Evolutionary conservation across 129 eudicot genomes (phyloP), one percentile per base, ranked within the genome.

Genomic region (Flaveria brownii): DNA sequence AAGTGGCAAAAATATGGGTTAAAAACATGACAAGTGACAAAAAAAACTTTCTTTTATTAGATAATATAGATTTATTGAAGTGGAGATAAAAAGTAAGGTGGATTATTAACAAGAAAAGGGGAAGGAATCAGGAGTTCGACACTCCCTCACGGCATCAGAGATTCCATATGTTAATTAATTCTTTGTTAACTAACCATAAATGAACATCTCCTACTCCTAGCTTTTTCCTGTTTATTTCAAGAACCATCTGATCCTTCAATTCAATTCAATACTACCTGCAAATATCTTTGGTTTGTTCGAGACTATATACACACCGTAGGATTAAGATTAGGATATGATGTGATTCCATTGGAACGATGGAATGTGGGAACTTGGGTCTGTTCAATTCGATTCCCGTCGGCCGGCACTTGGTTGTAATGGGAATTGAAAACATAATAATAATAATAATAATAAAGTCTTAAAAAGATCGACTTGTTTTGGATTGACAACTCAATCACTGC

Each of bases 101-200:
- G 47, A 71, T 71, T 60, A 71, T 71, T 60, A 47, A 72, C 66
- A 64, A 30, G 72, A 78, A 71, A 71, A 78, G 22, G 82, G 77
- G 30, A 78, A 78, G 28, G 63, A 17, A 30, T 78, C 77, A 72
- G 78, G 83, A 71, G 83, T 49, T 79, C 64, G 77, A 66, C 16
- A 72, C 36, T 18, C 59, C 73, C 68, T 79, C 74, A 51, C 83
- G 78, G 73, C 78, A 79, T 79, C 83, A 72, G 83, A 72, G 78
- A 79, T 79, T 79, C 74, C 73, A 78, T 63, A 36, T 36, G 6
- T 33, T 33, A 33, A 36, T 33, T 33, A 33, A 36, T 36, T 79
- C 74, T 79, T 70, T 72, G 73, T 79, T 72, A 79, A 79, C 78
- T 39, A 79, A 72, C 83, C 78, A 79, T 79, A 79, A 79, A 79